phyloP scores from a whole-genome alignment of 2,329 filamentous ascomycete species.

The Phyllosticta citribraziliensis region DNA sequence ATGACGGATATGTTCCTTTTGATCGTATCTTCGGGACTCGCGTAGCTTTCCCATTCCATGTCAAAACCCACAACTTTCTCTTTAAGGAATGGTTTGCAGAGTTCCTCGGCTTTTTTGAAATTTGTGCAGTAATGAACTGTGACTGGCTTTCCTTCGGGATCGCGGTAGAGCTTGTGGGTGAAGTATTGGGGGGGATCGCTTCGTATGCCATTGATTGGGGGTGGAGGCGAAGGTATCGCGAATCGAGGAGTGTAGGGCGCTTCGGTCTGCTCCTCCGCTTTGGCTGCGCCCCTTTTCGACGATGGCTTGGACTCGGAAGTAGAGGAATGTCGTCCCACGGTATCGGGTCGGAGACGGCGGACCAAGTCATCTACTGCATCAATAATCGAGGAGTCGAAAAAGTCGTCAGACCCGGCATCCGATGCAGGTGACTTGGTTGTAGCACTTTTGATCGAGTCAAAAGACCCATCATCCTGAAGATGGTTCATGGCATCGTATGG shows the following conservation, averaged over 20 bases:
- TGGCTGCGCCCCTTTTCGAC: not conserved
- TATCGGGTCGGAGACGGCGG: not conserved
- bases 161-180: conserved; percentile 59
- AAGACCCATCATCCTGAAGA: not conserved
- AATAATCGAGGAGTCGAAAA: not conserved
- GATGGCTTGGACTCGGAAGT: not conserved
- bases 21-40: conserved; percentile 37
- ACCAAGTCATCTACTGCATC: not conserved
- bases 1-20: conserved; percentile 70
- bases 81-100: conserved; percentile 54
- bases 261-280: not conserved
- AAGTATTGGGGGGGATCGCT: conserved; percentile 39
- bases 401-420: not conserved
- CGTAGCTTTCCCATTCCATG: conserved; percentile 64
- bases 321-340: not conserved
- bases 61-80: conserved; percentile 77
- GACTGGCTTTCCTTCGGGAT: conserved; percentile 42
- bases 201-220: not conserved
- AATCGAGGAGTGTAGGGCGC: not conserved
- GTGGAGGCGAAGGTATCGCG: not conserved
- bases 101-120: conserved; percentile 55
- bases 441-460: not conserved
- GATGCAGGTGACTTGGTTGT: not conserved
- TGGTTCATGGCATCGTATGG: not conserved
- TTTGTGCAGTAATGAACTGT: conserved; percentile 70